Evolutionary conservation across 176 grass and related monocot species (phyloP), one percentile per base, ranked within the genome.

Genomic region (Hsuehochloa calcarea): DNA sequence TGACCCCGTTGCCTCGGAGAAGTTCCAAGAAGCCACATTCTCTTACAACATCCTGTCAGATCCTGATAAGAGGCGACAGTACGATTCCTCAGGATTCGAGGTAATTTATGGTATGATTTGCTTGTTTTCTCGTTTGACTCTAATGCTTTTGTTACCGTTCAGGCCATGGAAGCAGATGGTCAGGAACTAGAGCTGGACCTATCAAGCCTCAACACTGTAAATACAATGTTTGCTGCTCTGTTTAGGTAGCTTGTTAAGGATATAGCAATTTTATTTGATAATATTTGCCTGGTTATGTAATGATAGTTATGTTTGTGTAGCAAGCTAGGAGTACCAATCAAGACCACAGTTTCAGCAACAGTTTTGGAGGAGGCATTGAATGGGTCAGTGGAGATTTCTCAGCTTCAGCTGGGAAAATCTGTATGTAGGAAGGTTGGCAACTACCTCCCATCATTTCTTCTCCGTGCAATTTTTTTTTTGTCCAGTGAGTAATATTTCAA

Each of bases 1-100:
- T 51, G 93, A 99, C 67, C 93, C 97, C 44, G 84, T 91, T 55
- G 93, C 97, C 47, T 94, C 91, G 29, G 97, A 96, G 72, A 86
- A 92, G 60, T 99, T 99, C 77, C 91, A 96, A 81, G 97, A 99
- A 80, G 93, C 94, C 35, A 99, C 97, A 86, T 99, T 96, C 90
- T 99, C 97, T n/a, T 96, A 99, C 64, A 99, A 94, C 84, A 94
- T 99, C 37, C 83, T 99, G 77, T 99, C 97, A 39, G 93, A 99
- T 87, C 92, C 93, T 43, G 97, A 99, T 72, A 99, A 90, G 88
- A 85, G 93, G 54, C 88, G 88, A 16, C 92, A 99, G 79, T 99
- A 94, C 46, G 97, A 99, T 74, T 87, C 88, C 70, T 92, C 93
- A 22, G 97, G 97, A 63, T 99, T 99, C 80, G 93, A 99, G 88